phyloP scores from a whole-genome alignment of 495 filamentous ascomycete species.

The Lophium mytilinum region DNA sequence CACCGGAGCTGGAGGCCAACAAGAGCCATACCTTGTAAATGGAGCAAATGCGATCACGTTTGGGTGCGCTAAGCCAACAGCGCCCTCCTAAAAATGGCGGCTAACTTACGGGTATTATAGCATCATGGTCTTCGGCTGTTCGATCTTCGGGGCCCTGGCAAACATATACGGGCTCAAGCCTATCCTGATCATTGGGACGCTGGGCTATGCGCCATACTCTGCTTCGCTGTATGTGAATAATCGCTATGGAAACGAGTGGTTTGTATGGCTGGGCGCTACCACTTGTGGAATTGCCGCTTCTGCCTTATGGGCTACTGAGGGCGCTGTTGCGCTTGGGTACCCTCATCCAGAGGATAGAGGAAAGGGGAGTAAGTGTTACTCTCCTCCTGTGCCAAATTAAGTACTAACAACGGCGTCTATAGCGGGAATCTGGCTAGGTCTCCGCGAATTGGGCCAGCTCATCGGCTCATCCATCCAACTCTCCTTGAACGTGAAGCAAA shows the following conservation, averaged over 20 bases:
- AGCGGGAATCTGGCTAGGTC: conserved; percentile 49
- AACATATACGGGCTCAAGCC: conserved; percentile 48
- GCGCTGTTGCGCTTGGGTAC: conserved; percentile 51
- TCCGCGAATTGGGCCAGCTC: conserved; percentile 48
- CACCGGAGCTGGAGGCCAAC: conserved; percentile 50
- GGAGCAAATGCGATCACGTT: conserved; percentile 52
- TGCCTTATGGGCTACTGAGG: conserved; percentile 51
- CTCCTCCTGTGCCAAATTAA: too few species aligned
- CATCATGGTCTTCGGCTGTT: conserved; percentile 50
- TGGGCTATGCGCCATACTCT: conserved; percentile 50
- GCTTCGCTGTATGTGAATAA: conserved; percentile 53
- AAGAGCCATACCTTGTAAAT: conserved; percentile 49
- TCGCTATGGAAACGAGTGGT: conserved; percentile 49
- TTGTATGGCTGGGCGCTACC: conserved; percentile 48
- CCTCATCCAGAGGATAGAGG: conserved; percentile 46
- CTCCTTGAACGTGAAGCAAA: conserved; percentile 41
- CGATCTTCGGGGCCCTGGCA: conserved; percentile 43
- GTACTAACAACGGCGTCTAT: conserved; percentile 18
- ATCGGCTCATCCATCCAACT: conserved; percentile 51
- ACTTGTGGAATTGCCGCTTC: conserved; percentile 49
- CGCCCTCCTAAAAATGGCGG: too few species aligned
- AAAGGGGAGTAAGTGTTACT: conserved; percentile 9
- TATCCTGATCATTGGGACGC: conserved; percentile 47
- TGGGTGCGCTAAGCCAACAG: not conserved
- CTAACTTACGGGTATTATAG: not conserved